Conservation (phyloP, 495 filamentous ascomycete genomes). For the Hamigera avellanea region DNA sequence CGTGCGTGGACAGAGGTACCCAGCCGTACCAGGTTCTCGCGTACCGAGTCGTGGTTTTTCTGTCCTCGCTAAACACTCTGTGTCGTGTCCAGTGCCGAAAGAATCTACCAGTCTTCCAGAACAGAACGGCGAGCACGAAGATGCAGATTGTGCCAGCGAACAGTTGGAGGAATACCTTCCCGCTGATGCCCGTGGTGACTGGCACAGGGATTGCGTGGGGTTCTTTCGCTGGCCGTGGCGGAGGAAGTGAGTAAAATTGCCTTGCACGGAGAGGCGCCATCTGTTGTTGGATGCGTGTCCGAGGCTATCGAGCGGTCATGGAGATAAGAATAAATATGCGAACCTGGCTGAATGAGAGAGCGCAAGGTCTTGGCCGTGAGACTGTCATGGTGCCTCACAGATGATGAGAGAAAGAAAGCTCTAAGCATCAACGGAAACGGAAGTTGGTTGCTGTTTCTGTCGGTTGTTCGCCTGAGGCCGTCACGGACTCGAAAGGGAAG, state of each 20-base stretch:
- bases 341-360: too few species aligned
- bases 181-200: slow-evolving; percentile 14
- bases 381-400: too few species aligned
- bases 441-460: too few species aligned
- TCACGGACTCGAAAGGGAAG: too few species aligned
- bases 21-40: slow-evolving; percentile 37
- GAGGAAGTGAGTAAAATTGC: slow-evolving; percentile 17
- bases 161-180: slow-evolving; percentile 20
- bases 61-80: slow-evolving; percentile 22
- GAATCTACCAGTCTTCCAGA: slow-evolving; percentile 31
- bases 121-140: slow-evolving; percentile 25
- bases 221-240: slow-evolving; percentile 10
- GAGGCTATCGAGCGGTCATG: too few species aligned
- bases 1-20: slow-evolving; percentile 22
- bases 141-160: slow-evolving; percentile 28
- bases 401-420: too few species aligned
- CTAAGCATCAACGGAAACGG: too few species aligned
- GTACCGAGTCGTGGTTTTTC: slow-evolving; percentile 20
- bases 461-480: too few species aligned
- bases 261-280: slow-evolving; percentile 26
- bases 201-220: slow-evolving; percentile 6
- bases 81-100: slow-evolving; percentile 22
- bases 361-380: too few species aligned
- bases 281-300: neutral
- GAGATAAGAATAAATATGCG: too few species aligned